Evolutionary conservation across 148 eudicot species (phyloP), one percentile per base, ranked within the genome.

Genomic region (Heliosperma pusillum): DNA sequence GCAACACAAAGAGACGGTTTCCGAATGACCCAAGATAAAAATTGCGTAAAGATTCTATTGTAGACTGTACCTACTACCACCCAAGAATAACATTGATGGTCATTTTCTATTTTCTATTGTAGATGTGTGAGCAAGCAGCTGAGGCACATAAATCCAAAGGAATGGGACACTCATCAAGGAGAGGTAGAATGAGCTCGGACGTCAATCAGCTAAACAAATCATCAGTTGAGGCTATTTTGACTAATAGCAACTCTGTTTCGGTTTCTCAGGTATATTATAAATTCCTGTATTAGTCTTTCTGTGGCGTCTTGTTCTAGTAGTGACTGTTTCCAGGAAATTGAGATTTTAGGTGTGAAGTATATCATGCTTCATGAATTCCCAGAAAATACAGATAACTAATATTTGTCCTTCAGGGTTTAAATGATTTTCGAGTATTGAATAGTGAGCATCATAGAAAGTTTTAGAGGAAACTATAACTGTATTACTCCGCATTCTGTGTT

Each of bases 91-190:
- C 47, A 30, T 6, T 62, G 17, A 50, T 76, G 66, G 20, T 60
- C 10, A 10, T 36, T 36, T 3, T 36, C 42, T 60, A 70, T 29
- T 70, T 33, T 57, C 74, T 55, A 70, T 65, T 80, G 75, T 79
- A 96, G 99, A 92, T 96, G 90, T 96, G 99, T 82, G 99, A 92
- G 76, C 89, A 86, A 84, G 99, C 99, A 71, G 94, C 97, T n/a
- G 97, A 96, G 88, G 97, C 97, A 79, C 94, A 96, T 87, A 96
- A 89, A 80, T 92, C 99, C 71, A 96, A 96, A 79, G 99, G 94
- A 76, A 68, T 83, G 59, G 82, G 83, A 62, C 84, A 84, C 75
- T 87, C 88, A 69, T 88, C 92, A 50, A 86, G 97, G 82, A 88
- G 92, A 79, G 89, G 73, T 78, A 86, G 94, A 81, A 77, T 76